Evolutionary conservation across 805 yeast genomes (phyloP), one percentile per base, ranked within the genome.

Genomic region (Starmerella apicola): DNA sequence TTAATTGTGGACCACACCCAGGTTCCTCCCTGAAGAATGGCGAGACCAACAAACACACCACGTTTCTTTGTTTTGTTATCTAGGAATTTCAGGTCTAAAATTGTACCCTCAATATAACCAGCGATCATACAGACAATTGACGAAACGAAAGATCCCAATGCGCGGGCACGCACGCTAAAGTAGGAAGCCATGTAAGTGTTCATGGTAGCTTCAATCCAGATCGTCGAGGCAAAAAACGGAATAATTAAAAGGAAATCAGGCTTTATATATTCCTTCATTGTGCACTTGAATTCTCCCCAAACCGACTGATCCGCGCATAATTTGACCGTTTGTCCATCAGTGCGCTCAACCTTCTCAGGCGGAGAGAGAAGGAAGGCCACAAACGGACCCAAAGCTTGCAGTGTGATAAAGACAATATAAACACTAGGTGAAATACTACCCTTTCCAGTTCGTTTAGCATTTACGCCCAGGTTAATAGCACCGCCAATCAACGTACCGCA

Each of bases 51-150:
- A 58, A 62, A 70, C 2, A 73, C 76, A 28, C 64, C 60, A 22
- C 57, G 59, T 35, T 70, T 74, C 56, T 74, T 62, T 4, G 51
- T 49, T 10, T 65, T 58, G 50, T 74, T 59, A n/a, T 53, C 50
- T 45, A 65, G 60, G 10, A 48, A 41, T 39, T 52, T 53, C 52
- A 60, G 58, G 56, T 73, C 78, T 48, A 72, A 60, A 31, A 71
- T 21, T 32, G 52, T 10, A 27, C 78, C 48, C 5, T 37, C 31
- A 1, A 36, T 3, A 4, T 37, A 73, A 32, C 72, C 59, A 20
- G 64, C 32, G 15, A 62, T 54, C 33, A 77, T 69, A 27, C 77
- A 78, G 42, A 70, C 32, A 70, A 73, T 69, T 54, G 74, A 78
- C 35, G 70, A 56, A 33, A 69, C 55, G 67, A 66, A 37, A 63